A percentile compares a stretch with the other conserved stretches of the same genome.
Conservation (phyloP, 2,329 filamentous ascomycete species). For the Aspergillus texensis region DNA sequence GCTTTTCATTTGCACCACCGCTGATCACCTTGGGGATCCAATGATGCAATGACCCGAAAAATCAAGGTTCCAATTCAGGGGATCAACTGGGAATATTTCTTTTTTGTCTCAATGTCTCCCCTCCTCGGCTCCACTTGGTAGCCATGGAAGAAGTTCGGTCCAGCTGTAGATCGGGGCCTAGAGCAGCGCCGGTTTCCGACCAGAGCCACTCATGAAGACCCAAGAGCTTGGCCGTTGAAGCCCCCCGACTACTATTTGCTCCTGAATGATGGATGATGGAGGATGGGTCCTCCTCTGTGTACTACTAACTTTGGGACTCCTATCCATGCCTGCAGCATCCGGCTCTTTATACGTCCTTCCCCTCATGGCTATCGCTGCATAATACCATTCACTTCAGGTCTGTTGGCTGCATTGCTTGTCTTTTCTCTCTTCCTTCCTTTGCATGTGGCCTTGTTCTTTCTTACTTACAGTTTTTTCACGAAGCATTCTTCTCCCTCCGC, state of each 20-base stretch:
- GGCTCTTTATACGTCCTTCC: neutral
- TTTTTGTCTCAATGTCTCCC: neutral
- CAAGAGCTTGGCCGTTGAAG: constrained; percentile 5
- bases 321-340: neutral
- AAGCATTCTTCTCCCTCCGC: neutral
- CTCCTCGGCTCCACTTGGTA: neutral
- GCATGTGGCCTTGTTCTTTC: neutral
- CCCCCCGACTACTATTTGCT: neutral
- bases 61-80: constrained; percentile 1
- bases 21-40: neutral
- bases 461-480: neutral
- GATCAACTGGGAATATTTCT: neutral
- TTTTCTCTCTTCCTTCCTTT: neutral
- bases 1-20: neutral
- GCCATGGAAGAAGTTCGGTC: constrained; percentile 1
- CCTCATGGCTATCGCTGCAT: neutral
- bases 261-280: neutral
- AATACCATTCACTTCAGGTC: neutral
- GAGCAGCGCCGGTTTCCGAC: constrained; percentile 1
- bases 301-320: neutral
- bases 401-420: neutral
- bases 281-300: neutral
- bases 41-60: constrained; percentile 1
- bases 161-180: constrained; percentile 5
- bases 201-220: neutral